Conservation (phyloP, 345 rosid genomes). For the Psidium guajava region DNA sequence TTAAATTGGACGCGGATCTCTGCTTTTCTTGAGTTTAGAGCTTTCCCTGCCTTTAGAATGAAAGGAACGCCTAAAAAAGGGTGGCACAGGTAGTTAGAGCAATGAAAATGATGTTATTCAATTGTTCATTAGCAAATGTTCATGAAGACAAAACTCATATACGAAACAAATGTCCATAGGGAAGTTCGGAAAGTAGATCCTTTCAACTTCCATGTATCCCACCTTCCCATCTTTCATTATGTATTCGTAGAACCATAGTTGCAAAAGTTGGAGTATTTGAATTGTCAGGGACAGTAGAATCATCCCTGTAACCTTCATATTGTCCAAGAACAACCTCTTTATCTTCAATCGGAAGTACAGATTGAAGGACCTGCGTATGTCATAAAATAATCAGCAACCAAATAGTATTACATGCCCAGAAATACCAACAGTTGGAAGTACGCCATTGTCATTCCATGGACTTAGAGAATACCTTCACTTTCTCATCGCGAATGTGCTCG, state of each 20-base stretch:
- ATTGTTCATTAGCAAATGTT: not conserved
- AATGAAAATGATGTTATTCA: not conserved
- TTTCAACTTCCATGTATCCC: constrained; percentile 1
- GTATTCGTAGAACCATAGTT: constrained; percentile 63
- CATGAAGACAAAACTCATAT: not conserved
- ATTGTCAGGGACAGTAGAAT: constrained; percentile 86
- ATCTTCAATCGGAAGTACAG: constrained; percentile 79
- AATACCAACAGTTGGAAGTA: not conserved
- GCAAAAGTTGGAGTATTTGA: constrained; percentile 98
- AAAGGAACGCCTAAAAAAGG: constrained; percentile 80
- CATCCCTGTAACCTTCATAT: constrained; percentile 82
- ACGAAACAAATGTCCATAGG: not conserved
- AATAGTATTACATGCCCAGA: not conserved
- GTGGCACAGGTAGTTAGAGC: not conserved
- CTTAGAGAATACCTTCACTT: constrained; percentile 66
- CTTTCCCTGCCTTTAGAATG: constrained; percentile 95
- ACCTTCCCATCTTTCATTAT: constrained; percentile 99
- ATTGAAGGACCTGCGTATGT: constrained; percentile 72
- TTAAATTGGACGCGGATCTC: constrained; percentile 97
- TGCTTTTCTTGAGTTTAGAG: constrained; percentile 91
- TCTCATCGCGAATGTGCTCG: constrained; percentile 96
- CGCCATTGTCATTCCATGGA: not conserved
- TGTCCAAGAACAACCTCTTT: constrained; percentile 98
- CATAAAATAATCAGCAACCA: constrained; percentile 6
- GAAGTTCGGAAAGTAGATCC: not conserved